Evolutionary conservation across 1,139 yeast species (phyloP), one percentile per base, ranked within the genome.

Genomic region (Hyphopichia khmerensis): DNA sequence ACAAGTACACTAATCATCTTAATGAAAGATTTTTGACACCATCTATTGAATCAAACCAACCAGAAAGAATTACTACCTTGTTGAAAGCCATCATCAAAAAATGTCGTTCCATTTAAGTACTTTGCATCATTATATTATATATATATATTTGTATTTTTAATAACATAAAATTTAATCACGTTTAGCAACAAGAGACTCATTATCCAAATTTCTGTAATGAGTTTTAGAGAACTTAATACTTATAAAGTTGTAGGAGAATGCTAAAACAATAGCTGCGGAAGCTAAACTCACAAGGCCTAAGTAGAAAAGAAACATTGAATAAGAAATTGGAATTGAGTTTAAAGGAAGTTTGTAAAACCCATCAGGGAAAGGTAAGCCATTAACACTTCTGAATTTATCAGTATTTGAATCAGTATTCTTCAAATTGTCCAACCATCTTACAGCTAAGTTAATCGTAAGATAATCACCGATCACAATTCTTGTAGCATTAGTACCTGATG

Each of bases 381-480:
- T 49, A 19, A 29, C 39, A n/a, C 48, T 41, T 3, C 48, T 39
- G 35, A 42, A 45, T 11, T 38, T 38, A 4, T 44, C 45, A 3
- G 57, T 43, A 5, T 41, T 38, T 1, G 61, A 51, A 17, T 59
- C 62, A 26, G 47, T 46, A 11, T 59, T 58, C 24, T 49, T 41
- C 38, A 69, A 53, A 38, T 54, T 55, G 40, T 65, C 67, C 39
- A 71, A 61, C 93, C 93, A 86, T 46, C 80, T 69, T 16, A 80
- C 74, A 21, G 84, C 80, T 50, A 86, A 69, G 41, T 70, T 73
- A 39, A 86, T 59, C 2, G 86, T 76, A 46, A 86, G 64, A 34
- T 67, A 64, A 48, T 82, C 86, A 8, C 90, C 91, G 56, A 85
- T 85, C 14, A 82, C 82, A 35, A 77, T 72, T 46, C 87, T 71